These are phyloP conservation scores for Globisporangium viniferum DNA, from an alignment of 352 stramenopile species.

Conservation along the genomic window DNA sequence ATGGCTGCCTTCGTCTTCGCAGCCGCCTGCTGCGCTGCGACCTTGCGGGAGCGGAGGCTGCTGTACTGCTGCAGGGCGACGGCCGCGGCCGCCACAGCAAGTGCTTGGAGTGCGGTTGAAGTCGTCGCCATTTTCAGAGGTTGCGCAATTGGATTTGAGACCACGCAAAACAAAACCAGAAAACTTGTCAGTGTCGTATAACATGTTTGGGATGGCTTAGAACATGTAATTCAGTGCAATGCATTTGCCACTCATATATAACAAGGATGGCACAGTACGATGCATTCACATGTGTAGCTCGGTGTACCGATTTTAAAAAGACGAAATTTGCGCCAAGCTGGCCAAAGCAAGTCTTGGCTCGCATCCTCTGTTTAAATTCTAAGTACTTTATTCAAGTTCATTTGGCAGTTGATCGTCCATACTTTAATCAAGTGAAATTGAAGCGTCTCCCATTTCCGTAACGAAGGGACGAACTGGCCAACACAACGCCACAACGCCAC, in stretches of 20 bases:
- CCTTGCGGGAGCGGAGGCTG: conserved; percentile 15
- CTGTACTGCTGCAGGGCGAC: conserved; percentile 48
- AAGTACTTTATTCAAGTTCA: neutral
- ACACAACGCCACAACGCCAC: neutral
- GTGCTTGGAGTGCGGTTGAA: conserved; percentile 13
- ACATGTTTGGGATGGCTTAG: no score
- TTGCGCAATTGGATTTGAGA: neutral
- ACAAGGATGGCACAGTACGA: no score
- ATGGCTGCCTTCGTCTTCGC: conserved; percentile 14
- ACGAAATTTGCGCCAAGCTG: no score
- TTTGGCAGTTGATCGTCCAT: neutral
- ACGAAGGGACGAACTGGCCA: neutral
- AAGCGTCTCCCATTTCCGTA: neutral
- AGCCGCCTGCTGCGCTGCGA: neutral
- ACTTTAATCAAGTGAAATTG: neutral
- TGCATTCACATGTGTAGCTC: no score
- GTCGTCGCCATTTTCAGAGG: neutral
- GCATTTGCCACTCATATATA: no score
- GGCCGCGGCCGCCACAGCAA: conserved; percentile 26
- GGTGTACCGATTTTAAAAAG: no score
- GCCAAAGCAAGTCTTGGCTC: no score
- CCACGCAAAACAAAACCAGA: no score
- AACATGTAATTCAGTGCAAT: no score
- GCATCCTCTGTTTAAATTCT: neutral
- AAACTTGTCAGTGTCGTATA: neutral